Base-by-base conservation (phyloP, 768 basidiomycete species). In the Cystobasidium ongulense region DNA sequence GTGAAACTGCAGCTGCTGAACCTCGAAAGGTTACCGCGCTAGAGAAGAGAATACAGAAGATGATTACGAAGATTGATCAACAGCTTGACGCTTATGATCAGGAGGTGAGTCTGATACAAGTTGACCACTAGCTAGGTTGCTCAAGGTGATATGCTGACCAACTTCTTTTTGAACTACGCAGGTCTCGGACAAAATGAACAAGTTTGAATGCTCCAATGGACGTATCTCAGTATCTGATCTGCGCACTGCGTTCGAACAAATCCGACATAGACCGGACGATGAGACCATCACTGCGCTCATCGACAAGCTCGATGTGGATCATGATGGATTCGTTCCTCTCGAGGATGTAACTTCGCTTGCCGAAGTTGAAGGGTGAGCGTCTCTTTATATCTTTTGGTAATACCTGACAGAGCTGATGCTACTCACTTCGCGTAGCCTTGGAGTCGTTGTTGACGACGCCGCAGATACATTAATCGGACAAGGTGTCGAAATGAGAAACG, bases 61-160 rank as follows among this genome's bases (percentile, higher is more conserved):
- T 98, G 92, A 86, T 99, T 59, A 92, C 88, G 77, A 95, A 96
- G 84, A 89, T 99, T 80, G 95, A 98, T 83, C 81, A 84, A 38
- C 96, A 98, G 80, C 85, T 98, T 17, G 87, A 90, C 78, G 92
- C 88, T 74, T 98, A 98, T 82, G 96, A 99, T 81, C 84, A 84
- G 52, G 89, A 90, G 73, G 91, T 94, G 31, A 46, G 72, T 31
- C 17, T 1, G 36, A 41, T 33, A 31, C 17, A 68, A 38, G 36
- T 36, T 91, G 90, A 50, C 87, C 84, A 76, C 90, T 90, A 36
- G 84, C 92, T 65, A 90, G 92, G 81, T 87, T 91, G 85, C 91
- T 92, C 76, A 89, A 88, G 73, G 87, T 88, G 31, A 90, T 91
- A 77, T 85, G 89, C 0, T 89, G 91, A 78, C 35, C 13, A 41